Evolutionary conservation across 441 rosid genomes (phyloP).

Genomic region (Arabidopsis hybrid): DNA sequence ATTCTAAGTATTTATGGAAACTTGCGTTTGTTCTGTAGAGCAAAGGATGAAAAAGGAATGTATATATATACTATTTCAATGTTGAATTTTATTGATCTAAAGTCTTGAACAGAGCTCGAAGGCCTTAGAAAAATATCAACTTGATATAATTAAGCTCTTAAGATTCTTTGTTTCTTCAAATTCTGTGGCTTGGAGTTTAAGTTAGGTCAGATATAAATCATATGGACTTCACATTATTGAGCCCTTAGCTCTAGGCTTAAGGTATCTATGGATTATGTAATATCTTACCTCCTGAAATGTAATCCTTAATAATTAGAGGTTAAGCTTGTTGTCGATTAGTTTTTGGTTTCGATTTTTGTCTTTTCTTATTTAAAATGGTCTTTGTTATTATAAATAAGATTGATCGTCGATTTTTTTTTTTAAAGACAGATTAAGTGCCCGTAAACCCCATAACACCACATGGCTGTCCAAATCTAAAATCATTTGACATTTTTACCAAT

Average conservation of each 20-base stretch:
- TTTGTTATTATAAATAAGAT: not conserved
- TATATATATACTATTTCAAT: conserved; percentile 21
- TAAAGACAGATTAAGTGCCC: not conserved
- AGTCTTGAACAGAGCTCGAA: conserved; percentile 13
- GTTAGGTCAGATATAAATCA: conserved; percentile 21
- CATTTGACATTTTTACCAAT: not conserved
- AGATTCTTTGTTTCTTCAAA: not conserved
- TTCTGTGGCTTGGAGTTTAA: conserved; percentile 21
- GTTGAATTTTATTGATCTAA: conserved; percentile 21
- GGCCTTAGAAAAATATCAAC: conserved; percentile 5
- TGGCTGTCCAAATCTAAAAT: not conserved
- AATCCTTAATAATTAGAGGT: not conserved
- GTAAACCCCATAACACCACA: not conserved
- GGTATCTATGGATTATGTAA: not conserved
- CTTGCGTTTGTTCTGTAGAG: conserved; percentile 31
- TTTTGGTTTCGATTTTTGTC: not conserved
- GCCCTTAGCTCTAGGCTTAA: conserved; percentile 16
- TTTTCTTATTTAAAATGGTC: not conserved
- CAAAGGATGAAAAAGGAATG: conserved; percentile 2
- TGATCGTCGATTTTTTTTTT: not conserved
- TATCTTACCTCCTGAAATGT: not conserved
- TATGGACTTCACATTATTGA: conserved; percentile 13
- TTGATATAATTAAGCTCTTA: not conserved
- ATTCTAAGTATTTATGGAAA: conserved; percentile 31
- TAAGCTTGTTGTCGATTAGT: not conserved